Percentiles rank a stretch among this genome's conserved stretches.
Evolutionary conservation across 768 basidiomycete genomes (phyloP).

Genomic region (Megacollybia marginata): DNA sequence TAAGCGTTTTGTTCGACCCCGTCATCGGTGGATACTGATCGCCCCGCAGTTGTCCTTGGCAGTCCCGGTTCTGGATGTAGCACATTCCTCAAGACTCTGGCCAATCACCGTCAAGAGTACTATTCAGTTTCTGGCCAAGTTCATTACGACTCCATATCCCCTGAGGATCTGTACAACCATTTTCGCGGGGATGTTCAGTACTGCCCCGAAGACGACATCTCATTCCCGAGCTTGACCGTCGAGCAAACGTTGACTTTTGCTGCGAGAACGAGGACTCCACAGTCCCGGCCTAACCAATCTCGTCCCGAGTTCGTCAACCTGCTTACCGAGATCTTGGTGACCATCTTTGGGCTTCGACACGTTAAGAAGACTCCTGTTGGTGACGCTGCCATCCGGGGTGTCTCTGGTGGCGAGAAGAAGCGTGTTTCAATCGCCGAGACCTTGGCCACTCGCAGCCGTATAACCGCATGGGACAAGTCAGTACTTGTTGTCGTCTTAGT

Average conservation of each 20-base stretch:
- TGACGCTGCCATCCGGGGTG: slow-evolving; percentile 66
- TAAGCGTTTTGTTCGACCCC: slow-evolving; percentile 26
- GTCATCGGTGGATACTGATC: not conserved
- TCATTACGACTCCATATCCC: slow-evolving; percentile 67
- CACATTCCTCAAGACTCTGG: slow-evolving; percentile 74
- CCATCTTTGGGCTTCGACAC: slow-evolving; percentile 72
- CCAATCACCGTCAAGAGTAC: slow-evolving; percentile 69
- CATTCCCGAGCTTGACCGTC: slow-evolving; percentile 80
- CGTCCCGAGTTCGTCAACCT: slow-evolving; percentile 36
- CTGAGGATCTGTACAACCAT: slow-evolving; percentile 51
- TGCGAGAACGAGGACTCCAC: slow-evolving; percentile 61
- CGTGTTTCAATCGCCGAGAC: slow-evolving; percentile 76
- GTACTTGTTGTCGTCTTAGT: slow-evolving; percentile 6
- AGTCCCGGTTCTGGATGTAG: slow-evolving; percentile 82
- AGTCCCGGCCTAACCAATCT: slow-evolving; percentile 35
- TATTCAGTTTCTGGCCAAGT: slow-evolving; percentile 63
- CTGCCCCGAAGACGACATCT: slow-evolving; percentile 79
- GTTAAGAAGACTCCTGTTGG: slow-evolving; percentile 70
- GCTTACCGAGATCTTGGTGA: slow-evolving; percentile 49
- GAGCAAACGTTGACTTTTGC: slow-evolving; percentile 69
- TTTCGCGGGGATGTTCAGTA: slow-evolving; percentile 80
- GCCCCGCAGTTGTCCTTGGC: slow-evolving; percentile 59
- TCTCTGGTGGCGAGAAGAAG: slow-evolving; percentile 75
- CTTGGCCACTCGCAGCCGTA: slow-evolving; percentile 50
- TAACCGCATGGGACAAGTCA: slow-evolving; percentile 77